Evolutionary conservation across 2,329 filamentous ascomycete genomes (phyloP).

Genomic region (Emergomyces orientalis): DNA sequence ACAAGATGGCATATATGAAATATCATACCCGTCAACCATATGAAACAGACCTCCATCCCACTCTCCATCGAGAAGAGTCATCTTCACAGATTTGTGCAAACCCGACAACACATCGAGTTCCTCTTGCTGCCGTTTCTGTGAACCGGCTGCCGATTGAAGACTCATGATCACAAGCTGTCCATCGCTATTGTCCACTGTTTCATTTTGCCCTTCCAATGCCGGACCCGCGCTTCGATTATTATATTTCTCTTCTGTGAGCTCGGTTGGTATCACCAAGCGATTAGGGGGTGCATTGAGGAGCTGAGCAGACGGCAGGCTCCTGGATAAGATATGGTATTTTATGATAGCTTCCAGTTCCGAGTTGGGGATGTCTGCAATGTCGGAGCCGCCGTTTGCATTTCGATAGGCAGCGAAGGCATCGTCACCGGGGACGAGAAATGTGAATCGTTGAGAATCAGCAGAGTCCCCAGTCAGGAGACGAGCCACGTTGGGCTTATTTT

Average conservation of each 20-base stretch:
- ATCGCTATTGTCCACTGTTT: not conserved
- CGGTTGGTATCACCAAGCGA: conserved; percentile 8
- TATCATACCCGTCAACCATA: conserved; percentile 11
- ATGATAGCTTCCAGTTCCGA: conserved; percentile 7
- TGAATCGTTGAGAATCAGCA: not conserved
- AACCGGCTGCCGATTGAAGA: not conserved
- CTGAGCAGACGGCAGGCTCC: not conserved
- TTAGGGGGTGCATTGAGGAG: conserved; percentile 6
- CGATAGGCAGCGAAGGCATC: conserved; percentile 8
- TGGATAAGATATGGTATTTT: conserved; percentile 9
- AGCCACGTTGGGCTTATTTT: not conserved
- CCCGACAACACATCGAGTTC: conserved; percentile 9
- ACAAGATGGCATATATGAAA: not conserved
- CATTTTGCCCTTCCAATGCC: not conserved
- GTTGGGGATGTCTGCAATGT: conserved; percentile 4
- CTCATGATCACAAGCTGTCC: conserved; percentile 10
- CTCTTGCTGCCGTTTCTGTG: conserved; percentile 5
- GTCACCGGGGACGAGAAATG: conserved; percentile 10
- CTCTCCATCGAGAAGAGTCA: conserved; percentile 9
- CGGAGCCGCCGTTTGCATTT: not conserved
- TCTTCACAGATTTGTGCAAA: conserved; percentile 1
- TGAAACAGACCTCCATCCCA: conserved; percentile 11
- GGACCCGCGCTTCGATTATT: conserved; percentile 10
- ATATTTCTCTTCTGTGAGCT: conserved; percentile 8
- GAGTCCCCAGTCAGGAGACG: not conserved